phyloP scores from a whole-genome alignment of 768 basidiomycete genomes.

The Exidia glandulosa region DNA sequence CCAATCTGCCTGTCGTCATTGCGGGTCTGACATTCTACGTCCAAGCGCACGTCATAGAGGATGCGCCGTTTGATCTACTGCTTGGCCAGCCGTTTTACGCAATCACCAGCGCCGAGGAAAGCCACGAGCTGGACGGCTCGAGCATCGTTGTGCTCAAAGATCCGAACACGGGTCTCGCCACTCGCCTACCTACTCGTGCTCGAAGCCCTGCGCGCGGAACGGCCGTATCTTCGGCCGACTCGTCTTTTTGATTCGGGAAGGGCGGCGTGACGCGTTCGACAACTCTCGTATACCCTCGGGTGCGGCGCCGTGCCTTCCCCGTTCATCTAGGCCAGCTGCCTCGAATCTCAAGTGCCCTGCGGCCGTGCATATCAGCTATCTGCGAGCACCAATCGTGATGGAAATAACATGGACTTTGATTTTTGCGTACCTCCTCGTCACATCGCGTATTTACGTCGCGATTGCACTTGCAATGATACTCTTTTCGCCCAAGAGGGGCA shows the following conservation, averaged over 20 bases:
- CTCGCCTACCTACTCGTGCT: not conserved
- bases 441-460: too few species aligned
- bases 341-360: too few species aligned
- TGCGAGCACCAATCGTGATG: too few species aligned
- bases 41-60: constrained; percentile 8
- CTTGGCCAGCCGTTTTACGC: constrained; percentile 7
- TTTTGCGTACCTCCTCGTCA: too few species aligned
- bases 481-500: too few species aligned
- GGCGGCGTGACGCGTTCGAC: not conserved
- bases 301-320: too few species aligned
- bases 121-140: not conserved
- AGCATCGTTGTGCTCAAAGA: not conserved
- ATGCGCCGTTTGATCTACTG: constrained; percentile 6
- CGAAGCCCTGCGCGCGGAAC: not conserved
- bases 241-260: not conserved
- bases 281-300: too few species aligned
- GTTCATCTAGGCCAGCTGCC: too few species aligned
- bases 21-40: not conserved
- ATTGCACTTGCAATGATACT: too few species aligned
- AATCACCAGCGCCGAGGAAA: not conserved
- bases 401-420: too few species aligned
- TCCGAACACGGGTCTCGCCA: not conserved
- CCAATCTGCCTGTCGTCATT: constrained; percentile 1
- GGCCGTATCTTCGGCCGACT: not conserved
- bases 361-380: too few species aligned